These are phyloP conservation scores for Aspergillus unguis DNA, from an alignment of 2,329 filamentous ascomycete genomes.

Conservation along the genomic window DNA sequence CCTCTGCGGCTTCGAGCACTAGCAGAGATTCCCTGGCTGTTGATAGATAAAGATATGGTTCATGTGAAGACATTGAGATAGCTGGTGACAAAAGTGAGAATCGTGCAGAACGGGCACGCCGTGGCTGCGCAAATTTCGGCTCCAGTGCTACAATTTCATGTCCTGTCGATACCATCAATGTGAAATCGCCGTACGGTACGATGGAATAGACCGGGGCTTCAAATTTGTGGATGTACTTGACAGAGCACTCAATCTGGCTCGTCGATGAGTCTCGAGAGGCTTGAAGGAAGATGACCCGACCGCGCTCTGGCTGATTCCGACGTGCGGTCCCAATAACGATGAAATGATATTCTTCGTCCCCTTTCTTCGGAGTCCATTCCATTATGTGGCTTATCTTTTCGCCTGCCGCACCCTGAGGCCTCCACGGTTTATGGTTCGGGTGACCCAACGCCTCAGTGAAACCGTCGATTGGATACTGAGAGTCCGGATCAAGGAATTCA, in stretches of 20 bases:
- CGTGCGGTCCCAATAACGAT: slow-evolving; percentile 40
- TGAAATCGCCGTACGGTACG: slow-evolving; percentile 48
- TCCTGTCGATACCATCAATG: slow-evolving; percentile 47
- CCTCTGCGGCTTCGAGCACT: slow-evolving; percentile 42
- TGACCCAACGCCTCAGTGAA: slow-evolving; percentile 6
- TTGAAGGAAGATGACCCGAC: slow-evolving; percentile 40
- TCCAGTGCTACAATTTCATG: slow-evolving; percentile 43
- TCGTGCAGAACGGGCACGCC: slow-evolving; percentile 40
- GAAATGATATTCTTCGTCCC: slow-evolving; percentile 39
- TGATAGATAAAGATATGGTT: slow-evolving; percentile 52
- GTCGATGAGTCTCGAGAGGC: slow-evolving; percentile 27
- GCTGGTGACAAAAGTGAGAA: slow-evolving; percentile 48
- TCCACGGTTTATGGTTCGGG: slow-evolving; percentile 19
- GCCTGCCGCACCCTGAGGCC: slow-evolving; percentile 34
- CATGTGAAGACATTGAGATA: slow-evolving; percentile 48
- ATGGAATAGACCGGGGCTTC: slow-evolving; percentile 52
- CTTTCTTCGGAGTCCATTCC: slow-evolving; percentile 39
- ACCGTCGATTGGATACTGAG: slow-evolving; percentile 22
- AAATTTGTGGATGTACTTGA: slow-evolving; percentile 37
- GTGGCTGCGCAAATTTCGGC: slow-evolving; percentile 40
- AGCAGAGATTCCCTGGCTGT: slow-evolving; percentile 54
- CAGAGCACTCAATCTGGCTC: slow-evolving; percentile 30
- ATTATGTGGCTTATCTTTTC: slow-evolving; percentile 42
- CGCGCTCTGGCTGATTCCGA: slow-evolving; percentile 27
- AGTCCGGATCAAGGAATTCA: slow-evolving; percentile 40